Conservation (phyloP, 257 asterid species). For the Oldenlandia corymbosa region DNA sequence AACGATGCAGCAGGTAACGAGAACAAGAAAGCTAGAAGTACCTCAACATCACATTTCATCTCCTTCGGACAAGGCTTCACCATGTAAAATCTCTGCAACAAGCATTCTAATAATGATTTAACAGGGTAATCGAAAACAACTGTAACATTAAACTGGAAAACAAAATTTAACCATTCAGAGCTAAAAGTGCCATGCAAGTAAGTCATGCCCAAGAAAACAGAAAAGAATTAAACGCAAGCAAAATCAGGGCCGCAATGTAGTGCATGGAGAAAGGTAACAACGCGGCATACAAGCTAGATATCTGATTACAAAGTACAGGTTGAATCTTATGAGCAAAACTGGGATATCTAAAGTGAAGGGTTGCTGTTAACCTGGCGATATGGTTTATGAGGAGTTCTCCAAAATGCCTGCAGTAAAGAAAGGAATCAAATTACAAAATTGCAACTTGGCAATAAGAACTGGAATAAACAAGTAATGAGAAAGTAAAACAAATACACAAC, state of each 20-base stretch:
- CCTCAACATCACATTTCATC: slow-evolving; percentile 99
- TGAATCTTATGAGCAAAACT: not conserved
- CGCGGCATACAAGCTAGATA: not conserved
- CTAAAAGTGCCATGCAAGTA: too few species aligned
- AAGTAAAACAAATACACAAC: not conserved
- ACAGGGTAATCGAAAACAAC: not conserved
- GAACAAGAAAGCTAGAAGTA: slow-evolving; percentile 25
- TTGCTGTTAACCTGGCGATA: slow-evolving; percentile 70
- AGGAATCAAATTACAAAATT: not conserved
- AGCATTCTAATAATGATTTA: slow-evolving; percentile 9
- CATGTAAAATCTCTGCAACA: slow-evolving; percentile 87
- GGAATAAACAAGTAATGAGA: not conserved
- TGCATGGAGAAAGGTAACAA: not conserved
- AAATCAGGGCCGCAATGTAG: too few species aligned
- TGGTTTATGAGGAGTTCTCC: slow-evolving; percentile 94
- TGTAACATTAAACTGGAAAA: not conserved
- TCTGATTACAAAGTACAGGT: not conserved
- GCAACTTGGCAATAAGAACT: not conserved
- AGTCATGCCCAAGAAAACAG: too few species aligned
- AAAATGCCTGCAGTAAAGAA: slow-evolving; percentile 66
- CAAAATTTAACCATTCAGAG: not conserved
- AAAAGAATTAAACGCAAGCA: not conserved
- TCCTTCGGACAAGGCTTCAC: slow-evolving; percentile 97
- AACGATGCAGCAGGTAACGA: not conserved
- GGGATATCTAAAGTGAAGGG: not conserved